phyloP scores from a whole-genome alignment of 768 basidiomycete genomes.

The Kwoniella botswanensis region DNA sequence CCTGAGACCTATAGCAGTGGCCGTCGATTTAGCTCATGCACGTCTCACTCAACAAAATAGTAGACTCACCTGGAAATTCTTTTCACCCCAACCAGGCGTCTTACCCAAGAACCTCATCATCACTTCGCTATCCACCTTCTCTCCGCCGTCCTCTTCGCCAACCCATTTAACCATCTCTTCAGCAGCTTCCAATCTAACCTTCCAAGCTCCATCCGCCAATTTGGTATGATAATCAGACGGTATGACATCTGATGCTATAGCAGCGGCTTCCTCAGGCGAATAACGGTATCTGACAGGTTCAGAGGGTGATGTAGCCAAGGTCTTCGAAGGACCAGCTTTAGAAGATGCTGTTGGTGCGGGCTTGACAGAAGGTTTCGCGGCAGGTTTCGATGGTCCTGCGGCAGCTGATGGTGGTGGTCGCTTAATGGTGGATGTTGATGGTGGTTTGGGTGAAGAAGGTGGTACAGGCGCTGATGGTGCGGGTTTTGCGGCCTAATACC shows the following conservation, averaged over 20 bases:
- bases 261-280: constrained; percentile 89
- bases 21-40: too few species aligned
- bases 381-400: constrained; percentile 35
- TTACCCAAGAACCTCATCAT: constrained; percentile 84
- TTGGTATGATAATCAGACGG: constrained; percentile 73
- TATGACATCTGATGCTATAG: constrained; percentile 71
- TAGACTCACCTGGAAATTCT: constrained; percentile 86
- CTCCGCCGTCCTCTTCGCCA: constrained; percentile 64
- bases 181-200: constrained; percentile 80
- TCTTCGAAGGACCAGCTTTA: constrained; percentile 61
- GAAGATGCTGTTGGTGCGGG: constrained; percentile 39
- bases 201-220: constrained; percentile 91
- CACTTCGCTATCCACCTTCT: constrained; percentile 80
- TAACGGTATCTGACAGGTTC: constrained; percentile 92
- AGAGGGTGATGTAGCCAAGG: constrained; percentile 63
- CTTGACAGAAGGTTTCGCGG: constrained; percentile 57
- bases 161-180: constrained; percentile 87
- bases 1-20: constrained; percentile 73
- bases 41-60: background rate
- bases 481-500: constrained; percentile 15
- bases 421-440: constrained; percentile 31
- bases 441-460: constrained; percentile 32
- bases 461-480: constrained; percentile 37
- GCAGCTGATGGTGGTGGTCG: constrained; percentile 56
- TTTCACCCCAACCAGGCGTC: constrained; percentile 92